Evolutionary conservation across 768 basidiomycete species (phyloP).

Genomic region (Agrocybe chaxingu): DNA sequence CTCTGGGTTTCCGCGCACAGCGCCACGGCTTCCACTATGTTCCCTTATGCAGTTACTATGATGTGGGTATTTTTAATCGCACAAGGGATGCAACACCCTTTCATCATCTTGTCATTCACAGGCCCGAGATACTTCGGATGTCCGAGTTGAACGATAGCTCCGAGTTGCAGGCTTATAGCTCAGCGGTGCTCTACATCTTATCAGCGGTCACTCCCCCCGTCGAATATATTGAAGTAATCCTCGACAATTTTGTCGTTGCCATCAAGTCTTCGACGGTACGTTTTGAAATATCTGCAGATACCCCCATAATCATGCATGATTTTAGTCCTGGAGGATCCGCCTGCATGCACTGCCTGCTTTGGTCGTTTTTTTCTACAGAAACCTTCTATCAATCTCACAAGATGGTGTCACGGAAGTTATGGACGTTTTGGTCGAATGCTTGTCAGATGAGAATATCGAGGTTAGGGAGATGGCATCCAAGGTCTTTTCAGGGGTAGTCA

Average conservation of each 20-base stretch:
- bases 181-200: conserved; percentile 76
- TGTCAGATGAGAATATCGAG: conserved; percentile 89
- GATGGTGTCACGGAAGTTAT: conserved; percentile 67
- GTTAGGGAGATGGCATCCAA: conserved; percentile 90
- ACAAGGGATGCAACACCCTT: conserved; percentile 1
- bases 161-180: conserved; percentile 79
- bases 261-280: conserved; percentile 77
- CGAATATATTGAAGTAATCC: conserved; percentile 58
- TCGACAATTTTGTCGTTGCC: conserved; percentile 61
- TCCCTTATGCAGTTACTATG: conserved; percentile 74
- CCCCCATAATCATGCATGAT: conserved; percentile 5
- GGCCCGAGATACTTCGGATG: conserved; percentile 87
- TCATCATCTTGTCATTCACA: conserved; percentile 25
- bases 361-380: conserved; percentile 89
- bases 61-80: conserved; percentile 49
- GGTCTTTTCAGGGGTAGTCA: conserved; percentile 80
- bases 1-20: conserved; percentile 76
- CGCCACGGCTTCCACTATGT: conserved; percentile 68
- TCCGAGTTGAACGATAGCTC: conserved; percentile 84
- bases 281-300: not conserved
- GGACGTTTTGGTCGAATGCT: conserved; percentile 80
- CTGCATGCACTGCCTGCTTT: conserved; percentile 85
- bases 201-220: conserved; percentile 76
- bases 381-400: conserved; percentile 73
- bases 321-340: conserved; percentile 87